These are phyloP conservation scores for Paraphaeosphaeria minitans DNA, from an alignment of 2,329 filamentous ascomycete species.

Conservation along the genomic window DNA sequence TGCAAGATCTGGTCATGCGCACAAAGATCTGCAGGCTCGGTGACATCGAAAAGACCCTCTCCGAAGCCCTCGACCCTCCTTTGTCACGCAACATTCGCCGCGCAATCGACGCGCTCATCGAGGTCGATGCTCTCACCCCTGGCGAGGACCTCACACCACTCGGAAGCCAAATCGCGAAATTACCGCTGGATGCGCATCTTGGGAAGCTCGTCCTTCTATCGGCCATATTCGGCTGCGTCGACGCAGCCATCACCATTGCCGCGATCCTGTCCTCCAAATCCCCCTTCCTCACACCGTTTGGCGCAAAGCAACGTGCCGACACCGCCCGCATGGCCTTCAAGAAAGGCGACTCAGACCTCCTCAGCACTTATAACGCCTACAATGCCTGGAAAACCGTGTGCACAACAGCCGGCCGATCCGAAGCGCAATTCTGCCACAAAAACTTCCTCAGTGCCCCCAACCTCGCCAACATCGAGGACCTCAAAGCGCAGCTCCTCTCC, in stretches of 20 bases:
- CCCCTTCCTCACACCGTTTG: conserved; percentile 86
- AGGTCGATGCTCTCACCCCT: conserved; percentile 85
- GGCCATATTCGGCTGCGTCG: conserved; percentile 85
- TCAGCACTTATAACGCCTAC: conserved; percentile 95
- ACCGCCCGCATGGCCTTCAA: conserved; percentile 78
- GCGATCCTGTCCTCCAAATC: conserved; percentile 95
- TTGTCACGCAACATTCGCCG: conserved; percentile 90
- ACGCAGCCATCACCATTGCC: conserved; percentile 88
- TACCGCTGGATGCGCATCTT: conserved; percentile 92
- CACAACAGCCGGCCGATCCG: conserved; percentile 70
- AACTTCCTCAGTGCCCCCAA: conserved; percentile 92
- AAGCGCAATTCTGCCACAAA: conserved; percentile 91
- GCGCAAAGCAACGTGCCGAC: conserved; percentile 81
- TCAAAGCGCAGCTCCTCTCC: conserved; percentile 88
- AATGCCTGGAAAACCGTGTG: conserved; percentile 84
- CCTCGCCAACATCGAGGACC: conserved; percentile 88
- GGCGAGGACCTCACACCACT: conserved; percentile 85
- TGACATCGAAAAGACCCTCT: conserved; percentile 86
- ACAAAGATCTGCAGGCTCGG: conserved; percentile 98
- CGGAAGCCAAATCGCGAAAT: conserved; percentile 81
- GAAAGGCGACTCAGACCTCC: conserved; percentile 84
- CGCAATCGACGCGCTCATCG: conserved; percentile 89
- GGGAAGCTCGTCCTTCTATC: conserved; percentile 91
- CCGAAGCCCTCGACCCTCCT: conserved; percentile 86
- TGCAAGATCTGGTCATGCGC: conserved; percentile 93